Evolutionary conservation across 805 yeast genomes (phyloP), one percentile per base, ranked within the genome.

Genomic region (Saccharomycopsis sp.): DNA sequence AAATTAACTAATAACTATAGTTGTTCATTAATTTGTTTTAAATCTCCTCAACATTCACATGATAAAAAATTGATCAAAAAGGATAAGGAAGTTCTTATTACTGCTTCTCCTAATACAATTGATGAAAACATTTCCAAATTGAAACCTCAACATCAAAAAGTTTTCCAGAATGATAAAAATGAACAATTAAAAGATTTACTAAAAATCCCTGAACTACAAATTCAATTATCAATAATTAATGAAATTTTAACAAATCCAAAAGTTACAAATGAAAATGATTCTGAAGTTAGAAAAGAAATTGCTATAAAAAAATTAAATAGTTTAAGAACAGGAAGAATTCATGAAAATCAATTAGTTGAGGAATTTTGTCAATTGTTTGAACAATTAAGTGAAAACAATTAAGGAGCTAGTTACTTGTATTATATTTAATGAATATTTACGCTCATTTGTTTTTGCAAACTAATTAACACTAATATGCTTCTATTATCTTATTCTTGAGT

Each of bases 1-100:
- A n/a, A n/a, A n/a, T n/a, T n/a, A n/a, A n/a, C n/a, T n/a, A n/a
- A n/a, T n/a, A n/a, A n/a, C n/a, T n/a, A n/a, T n/a, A 42, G 46
- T 47, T 79, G 88, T 53, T 73, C 82, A 0, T 48, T 79, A n/a
- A 48, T 41, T 2, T 79, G 88, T 50, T 79, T 66, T 52, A 79
- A 74, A 52, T 56, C 70, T 26, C 66, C 60, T 17, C 39, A 42
- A 5, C 76, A 69, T 40, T n/a, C n/a, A n/a, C n/a, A n/a, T n/a
- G n/a, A n/a, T n/a, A n/a, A n/a, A n/a, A n/a, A n/a, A n/a, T n/a
- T n/a, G n/a, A n/a, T n/a, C n/a, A n/a, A n/a, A n/a, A n/a, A n/a
- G n/a, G n/a, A n/a, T n/a, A n/a, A n/a, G n/a, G n/a, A n/a, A n/a
- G n/a, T n/a, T n/a, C n/a, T n/a, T n/a, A n/a, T n/a, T n/a, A n/a